Evolutionary conservation across 2,329 filamentous ascomycete species (phyloP), one percentile per base, ranked within the genome.

Genomic region (Aspergillus sp.): DNA sequence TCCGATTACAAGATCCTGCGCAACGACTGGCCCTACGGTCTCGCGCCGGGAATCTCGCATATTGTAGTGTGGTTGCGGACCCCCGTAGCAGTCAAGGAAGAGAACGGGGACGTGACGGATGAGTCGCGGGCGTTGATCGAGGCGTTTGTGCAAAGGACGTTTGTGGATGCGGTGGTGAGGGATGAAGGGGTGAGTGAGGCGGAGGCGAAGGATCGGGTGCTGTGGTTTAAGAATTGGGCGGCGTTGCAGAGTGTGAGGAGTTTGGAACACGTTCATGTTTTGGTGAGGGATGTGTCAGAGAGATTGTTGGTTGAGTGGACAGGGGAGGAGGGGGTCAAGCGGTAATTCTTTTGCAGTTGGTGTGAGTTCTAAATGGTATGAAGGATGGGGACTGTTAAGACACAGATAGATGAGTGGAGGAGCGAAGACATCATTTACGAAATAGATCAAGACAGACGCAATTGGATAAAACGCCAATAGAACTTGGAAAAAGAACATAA

Each of bases 151-250:
- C 68, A 77, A 56, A 73, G 66, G 23, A 81, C 75, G 25, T 87
- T 88, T 70, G 75, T 83, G 11, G 67, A 68, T 10, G 75, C 77
- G 42, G 69, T 83, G 62, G 71, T 66, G 11, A 65, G 66, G 42
- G 78, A 80, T 62, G 52, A 66, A 36, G 74, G 68, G 41, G 59
- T 68, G 39, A 71, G 11, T 36, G 32, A 68, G 50, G 30, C 65
- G 5, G 66, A 73, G 44, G 77, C 73, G 49, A 63, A 68, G 21
- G 79, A 80, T 19, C 80, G 81, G 64, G 81, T 88, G 23, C 70
- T 85, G 59, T 88, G 86, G 86, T 88, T 88, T 69, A 88, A 87
- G 78, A 88, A 88, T 66, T 86, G 84, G 79, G 82, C 81, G 8
- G 80, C 80, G 39, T 67, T 88, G 72, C 86, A 88, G 73, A 87